Evolutionary conservation across 257 asterid genomes (phyloP), one percentile per base, ranked within the genome.

Genomic region (Craterostigma plantagineum): DNA sequence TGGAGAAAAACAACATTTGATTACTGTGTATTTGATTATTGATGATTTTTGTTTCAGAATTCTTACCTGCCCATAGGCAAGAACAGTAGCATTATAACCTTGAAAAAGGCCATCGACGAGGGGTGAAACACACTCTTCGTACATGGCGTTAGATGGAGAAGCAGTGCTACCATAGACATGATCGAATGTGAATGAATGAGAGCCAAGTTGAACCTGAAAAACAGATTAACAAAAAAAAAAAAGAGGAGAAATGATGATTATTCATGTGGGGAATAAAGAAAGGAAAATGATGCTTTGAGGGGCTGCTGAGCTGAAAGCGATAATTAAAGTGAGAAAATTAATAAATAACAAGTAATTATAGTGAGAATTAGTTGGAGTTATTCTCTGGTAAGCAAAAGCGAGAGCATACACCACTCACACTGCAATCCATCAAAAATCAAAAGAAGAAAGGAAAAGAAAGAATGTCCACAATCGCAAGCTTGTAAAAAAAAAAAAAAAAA

Each of bases 11-110:
- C 17, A 17, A 46, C 35, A 11, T 49, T 7, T n/a, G 10, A 23
- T 35, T 18, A 42, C 12, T 3, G 14, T 38, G 23, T n/a, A n/a
- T n/a, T 41, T 27, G 42, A 41, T 14, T 18, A 30, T 30, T 38
- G 41, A 47, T 17, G 33, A n/a, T 17, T 49, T 16, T 30, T 4
- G 41, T 48, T 30, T 40, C n/a, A n/a, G n/a, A n/a, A 36, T 27
- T 55, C 64, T n/a, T n/a, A 90, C 99, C 94, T 90, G 99, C 10
- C 99, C 99, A 38, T 90, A 90, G 49, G 99, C 99, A 49, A 90
- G 80, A 65, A 90, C 99, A 37, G 99, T 90, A 9, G 96, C 99
- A 67, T 90, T 90, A 47, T 84, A 90, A 54, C 99, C 99, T 71
- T 90, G 96, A 62, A 90, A 84, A 67, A 90, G 64, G 43, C 99